Percentiles rank a stretch among this genome's conserved stretches.
Evolutionary conservation across 1,284 basidiomycete genomes (phyloP).

Genomic region (Ceratobasidium sp.): DNA sequence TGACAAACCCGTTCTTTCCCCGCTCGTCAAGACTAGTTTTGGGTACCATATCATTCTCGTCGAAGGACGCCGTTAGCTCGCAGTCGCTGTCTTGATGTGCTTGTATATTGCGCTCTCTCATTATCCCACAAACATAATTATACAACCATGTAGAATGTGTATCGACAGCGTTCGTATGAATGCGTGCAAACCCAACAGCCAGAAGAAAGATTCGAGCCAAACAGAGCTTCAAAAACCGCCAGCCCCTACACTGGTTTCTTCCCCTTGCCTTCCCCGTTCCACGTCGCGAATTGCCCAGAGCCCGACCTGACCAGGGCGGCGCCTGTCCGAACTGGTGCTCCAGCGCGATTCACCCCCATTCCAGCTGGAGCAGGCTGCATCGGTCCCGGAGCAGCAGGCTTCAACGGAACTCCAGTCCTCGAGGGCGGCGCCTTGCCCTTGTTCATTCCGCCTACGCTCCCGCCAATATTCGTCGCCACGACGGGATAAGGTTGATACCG

Average conservation of each 20-base stretch:
- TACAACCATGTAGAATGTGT: constrained; percentile 38
- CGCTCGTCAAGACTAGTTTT: constrained; percentile 77
- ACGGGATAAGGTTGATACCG: constrained; percentile 38
- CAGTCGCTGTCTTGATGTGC: not conserved
- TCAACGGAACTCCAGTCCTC: not conserved
- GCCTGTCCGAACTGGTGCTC: not conserved
- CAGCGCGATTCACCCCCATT: not conserved
- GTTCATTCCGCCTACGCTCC: constrained; percentile 1
- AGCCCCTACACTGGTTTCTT: constrained; percentile 3
- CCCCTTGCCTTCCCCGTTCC: constrained; percentile 27
- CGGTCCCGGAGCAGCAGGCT: not conserved
- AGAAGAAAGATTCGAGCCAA: constrained; percentile 14
- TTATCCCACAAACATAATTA: constrained; percentile 34
- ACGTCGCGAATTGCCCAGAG: constrained; percentile 22
- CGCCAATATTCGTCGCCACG: not conserved
- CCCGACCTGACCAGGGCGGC: not conserved
- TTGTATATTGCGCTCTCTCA: constrained; percentile 1
- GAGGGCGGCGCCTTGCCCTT: constrained; percentile 11
- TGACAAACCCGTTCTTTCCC: constrained; percentile 72
- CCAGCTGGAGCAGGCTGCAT: constrained; percentile 2
- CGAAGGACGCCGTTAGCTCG: constrained; percentile 63
- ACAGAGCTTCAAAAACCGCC: not conserved
- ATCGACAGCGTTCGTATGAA: constrained; percentile 32
- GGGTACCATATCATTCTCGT: constrained; percentile 92
- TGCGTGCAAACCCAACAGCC: constrained; percentile 20